These are phyloP conservation scores for Ophiorrhiza pumila DNA, from an alignment of 257 asterid species.

Conservation along the genomic window DNA sequence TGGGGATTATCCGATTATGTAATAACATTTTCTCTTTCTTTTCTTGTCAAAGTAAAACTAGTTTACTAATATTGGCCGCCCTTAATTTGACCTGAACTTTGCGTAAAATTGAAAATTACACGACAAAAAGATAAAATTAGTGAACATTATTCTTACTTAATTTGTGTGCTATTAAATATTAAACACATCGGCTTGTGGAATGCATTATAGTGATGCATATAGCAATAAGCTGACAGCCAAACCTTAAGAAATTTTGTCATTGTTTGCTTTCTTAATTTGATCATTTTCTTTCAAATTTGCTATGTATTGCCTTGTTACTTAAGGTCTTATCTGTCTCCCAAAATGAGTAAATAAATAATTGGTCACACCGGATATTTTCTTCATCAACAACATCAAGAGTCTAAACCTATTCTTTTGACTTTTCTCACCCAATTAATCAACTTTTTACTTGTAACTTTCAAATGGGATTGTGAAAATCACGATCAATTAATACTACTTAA, in stretches of 20 bases:
- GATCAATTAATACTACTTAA: neutral
- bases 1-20: no score
- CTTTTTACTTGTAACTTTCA: neutral
- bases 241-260: neutral
- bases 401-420: constrained; percentile 7
- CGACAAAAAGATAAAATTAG: neutral
- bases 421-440: neutral
- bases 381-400: neutral
- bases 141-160: neutral
- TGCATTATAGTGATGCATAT: neutral
- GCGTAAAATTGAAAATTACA: neutral
- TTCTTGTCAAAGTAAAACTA: neutral
- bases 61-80: neutral
- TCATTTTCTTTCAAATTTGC: neutral
- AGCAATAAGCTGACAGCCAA: neutral
- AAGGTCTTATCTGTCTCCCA: neutral
- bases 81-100: neutral
- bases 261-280: neutral
- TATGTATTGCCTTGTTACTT: neutral
- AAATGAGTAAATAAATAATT: neutral
- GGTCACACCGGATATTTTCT: neutral
- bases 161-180: neutral
- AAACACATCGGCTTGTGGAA: neutral
- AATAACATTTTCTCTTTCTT: no score
- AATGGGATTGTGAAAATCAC: neutral